These are phyloP conservation scores for Nicotiana undulata DNA, from an alignment of 257 asterid species.

Conservation along the genomic window DNA sequence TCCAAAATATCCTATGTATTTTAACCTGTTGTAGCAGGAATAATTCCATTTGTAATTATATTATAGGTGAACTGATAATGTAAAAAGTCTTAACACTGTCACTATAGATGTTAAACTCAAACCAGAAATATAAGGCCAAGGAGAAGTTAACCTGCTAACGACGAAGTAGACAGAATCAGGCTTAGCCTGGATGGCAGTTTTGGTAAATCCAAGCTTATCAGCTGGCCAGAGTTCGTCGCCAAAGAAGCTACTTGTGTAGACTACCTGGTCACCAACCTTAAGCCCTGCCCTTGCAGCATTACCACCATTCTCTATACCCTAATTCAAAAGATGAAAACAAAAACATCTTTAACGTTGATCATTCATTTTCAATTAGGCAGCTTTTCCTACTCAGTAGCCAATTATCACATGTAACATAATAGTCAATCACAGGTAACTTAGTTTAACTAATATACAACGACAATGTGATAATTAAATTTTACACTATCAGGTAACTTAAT, in stretches of 20 bases:
- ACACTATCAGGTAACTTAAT: neutral
- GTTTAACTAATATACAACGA: neutral
- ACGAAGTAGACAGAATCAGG: slow-evolving; percentile 92
- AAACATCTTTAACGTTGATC: neutral
- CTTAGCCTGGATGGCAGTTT: slow-evolving; percentile 90
- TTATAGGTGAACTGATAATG: too few species aligned
- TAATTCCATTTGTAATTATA: too few species aligned
- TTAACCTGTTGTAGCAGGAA: too few species aligned
- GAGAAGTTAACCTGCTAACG: slow-evolving; percentile 59
- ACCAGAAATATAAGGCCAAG: neutral
- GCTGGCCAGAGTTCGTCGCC: slow-evolving; percentile 99
- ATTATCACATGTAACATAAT: neutral
- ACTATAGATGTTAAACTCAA: neutral
- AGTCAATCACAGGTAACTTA: neutral
- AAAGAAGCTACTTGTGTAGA: slow-evolving; percentile 94
- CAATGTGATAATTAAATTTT: neutral
- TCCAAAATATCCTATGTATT: neutral
- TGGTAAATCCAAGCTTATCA: slow-evolving; percentile 88
- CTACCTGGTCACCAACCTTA: slow-evolving; percentile 81
- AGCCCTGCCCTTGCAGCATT: slow-evolving; percentile 98
- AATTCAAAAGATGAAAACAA: neutral
- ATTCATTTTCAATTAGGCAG: neutral
- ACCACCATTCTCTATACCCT: slow-evolving; percentile 87
- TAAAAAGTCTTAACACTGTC: neutral
- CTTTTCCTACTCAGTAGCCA: neutral